Evolutionary conservation across 441 rosid species (phyloP), one percentile per base, ranked within the genome.

Genomic region (Euphorbia schlechtendalii): DNA sequence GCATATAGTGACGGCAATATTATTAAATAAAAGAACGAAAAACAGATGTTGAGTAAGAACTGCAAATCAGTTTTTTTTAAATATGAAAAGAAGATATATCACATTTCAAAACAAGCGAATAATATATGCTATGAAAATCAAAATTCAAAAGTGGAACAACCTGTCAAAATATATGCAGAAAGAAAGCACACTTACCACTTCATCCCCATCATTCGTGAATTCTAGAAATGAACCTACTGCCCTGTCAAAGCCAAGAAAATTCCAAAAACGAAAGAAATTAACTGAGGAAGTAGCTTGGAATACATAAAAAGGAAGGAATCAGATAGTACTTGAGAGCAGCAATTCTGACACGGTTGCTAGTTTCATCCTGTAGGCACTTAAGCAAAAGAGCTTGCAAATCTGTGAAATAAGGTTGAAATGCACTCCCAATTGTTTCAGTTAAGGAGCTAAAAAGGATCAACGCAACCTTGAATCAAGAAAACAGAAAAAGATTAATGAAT

Each of bases 161-260:
- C 30, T 14, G 41, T 2, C 32, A 53, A 38, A 17, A 20, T 3
- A n/a, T 57, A 53, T 21, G 56, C 7, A 11, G 63, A 17, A 67
- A 66, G 51, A 48, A 74, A 11, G 36, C 43, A 49, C 78, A 76
- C 81, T 83, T 76, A 95, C 99, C 96, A 90, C 98, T 65, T 95
- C 98, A 73, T 59, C 83, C 57, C 90, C 96, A 27, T 90, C 97
- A 68, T 69, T 76, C 21, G 90, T 88, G 70, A 92, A 95, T 77
- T 95, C 99, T 17, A 95, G 84, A 73, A 92, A 92, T 54, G 99
- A 92, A 17, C 99, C 99, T 52, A 95, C 93, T 38, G 99, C 98
- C 93, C 99, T 95, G 88, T 32, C 34, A 56, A 63, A 24, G 22
- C 52, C 27, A 28, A 28, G 32, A 64, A 41, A 75, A 38, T 64